Conservation (phyloP, 495 filamentous ascomycete genomes). For the Trichoderma orchidacearum region DNA sequence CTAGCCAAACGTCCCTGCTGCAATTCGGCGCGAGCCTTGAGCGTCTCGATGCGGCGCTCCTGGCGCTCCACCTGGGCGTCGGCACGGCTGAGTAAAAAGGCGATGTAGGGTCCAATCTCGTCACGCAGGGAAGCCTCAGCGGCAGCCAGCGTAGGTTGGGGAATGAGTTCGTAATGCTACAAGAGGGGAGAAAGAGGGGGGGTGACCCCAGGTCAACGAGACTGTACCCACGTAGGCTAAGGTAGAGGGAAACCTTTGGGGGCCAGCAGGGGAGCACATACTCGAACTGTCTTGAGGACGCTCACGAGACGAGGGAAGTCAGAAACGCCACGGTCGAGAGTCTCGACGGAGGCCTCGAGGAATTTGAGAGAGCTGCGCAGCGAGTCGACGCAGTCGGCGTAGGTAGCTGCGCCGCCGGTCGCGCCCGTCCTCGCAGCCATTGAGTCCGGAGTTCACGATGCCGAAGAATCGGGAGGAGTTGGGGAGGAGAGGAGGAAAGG, state of each 20-base stretch:
- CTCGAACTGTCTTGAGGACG: slow-evolving; percentile 34
- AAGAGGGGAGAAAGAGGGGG: not conserved
- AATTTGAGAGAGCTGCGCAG: slow-evolving; percentile 35
- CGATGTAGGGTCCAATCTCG: slow-evolving; percentile 33
- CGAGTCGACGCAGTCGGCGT: slow-evolving; percentile 30
- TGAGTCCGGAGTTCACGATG: not conserved
- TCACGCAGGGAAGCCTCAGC: slow-evolving; percentile 35
- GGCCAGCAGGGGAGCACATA: slow-evolving; percentile 16
- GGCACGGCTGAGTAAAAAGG: slow-evolving; percentile 30
- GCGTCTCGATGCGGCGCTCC: slow-evolving; percentile 30
- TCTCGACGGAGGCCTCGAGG: slow-evolving; percentile 34
- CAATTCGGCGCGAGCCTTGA: slow-evolving; percentile 31
- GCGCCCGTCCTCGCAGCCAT: slow-evolving; percentile 1
- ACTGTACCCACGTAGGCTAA: not conserved
- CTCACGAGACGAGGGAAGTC: slow-evolving; percentile 31
- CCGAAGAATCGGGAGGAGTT: not conserved
- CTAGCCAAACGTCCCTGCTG: slow-evolving; percentile 28
- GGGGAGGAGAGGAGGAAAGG: not conserved
- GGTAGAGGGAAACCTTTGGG: not conserved
- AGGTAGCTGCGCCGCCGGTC: slow-evolving; percentile 15
- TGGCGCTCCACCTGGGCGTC: slow-evolving; percentile 30
- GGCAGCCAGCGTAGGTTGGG: slow-evolving; percentile 30
- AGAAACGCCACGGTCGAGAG: slow-evolving; percentile 26
- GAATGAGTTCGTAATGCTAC: slow-evolving; percentile 38
- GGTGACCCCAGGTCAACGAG: not conserved